A percentile compares a stretch with the other conserved stretches of the same genome.
Evolutionary conservation across 2,329 filamentous ascomycete species (phyloP).

Genomic region (Phymatotrichopsis omnivora): DNA sequence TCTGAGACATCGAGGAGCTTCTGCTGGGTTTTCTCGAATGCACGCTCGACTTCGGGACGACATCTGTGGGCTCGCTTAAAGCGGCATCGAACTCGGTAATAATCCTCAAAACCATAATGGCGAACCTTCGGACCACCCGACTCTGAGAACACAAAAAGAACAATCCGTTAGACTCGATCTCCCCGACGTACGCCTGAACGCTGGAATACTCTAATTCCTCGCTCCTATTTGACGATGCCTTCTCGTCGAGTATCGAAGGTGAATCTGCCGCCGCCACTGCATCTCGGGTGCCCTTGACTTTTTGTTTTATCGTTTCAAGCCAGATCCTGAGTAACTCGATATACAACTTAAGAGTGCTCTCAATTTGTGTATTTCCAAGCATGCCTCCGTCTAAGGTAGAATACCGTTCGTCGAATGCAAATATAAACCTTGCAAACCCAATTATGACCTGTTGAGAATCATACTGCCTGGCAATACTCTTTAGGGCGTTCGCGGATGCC

Average conservation of each 20-base stretch:
- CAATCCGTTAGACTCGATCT: conserved; percentile 89
- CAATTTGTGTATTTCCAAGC: conserved; percentile 86
- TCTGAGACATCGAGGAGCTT: conserved; percentile 11
- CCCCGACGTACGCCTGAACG: conserved; percentile 87
- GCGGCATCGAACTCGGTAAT: conserved; percentile 90
- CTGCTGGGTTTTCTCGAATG: conserved; percentile 26
- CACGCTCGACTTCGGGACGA: conserved; percentile 40
- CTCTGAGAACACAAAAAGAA: conserved; percentile 98
- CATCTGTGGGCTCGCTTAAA: conserved; percentile 58
- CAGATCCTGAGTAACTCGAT: conserved; percentile 91
- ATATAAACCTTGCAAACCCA: conserved; percentile 94
- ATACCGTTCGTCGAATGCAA: conserved; percentile 95
- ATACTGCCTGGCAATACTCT: conserved; percentile 78
- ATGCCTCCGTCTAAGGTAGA: conserved; percentile 97
- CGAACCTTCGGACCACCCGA: conserved; percentile 74
- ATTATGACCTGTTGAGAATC: conserved; percentile 94
- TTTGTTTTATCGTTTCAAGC: conserved; percentile 92
- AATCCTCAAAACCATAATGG: conserved; percentile 81
- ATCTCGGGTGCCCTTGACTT: conserved; percentile 51
- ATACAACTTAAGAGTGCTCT: conserved; percentile 84
- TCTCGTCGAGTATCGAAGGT: conserved; percentile 25
- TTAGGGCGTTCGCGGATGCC: conserved; percentile 85
- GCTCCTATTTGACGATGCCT: conserved; percentile 20
- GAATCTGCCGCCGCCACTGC: conserved; percentile 49
- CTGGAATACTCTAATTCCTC: conserved; percentile 50